Evolutionary conservation across 805 yeast genomes (phyloP).

Genomic region (Wickerhamiella siamensis): DNA sequence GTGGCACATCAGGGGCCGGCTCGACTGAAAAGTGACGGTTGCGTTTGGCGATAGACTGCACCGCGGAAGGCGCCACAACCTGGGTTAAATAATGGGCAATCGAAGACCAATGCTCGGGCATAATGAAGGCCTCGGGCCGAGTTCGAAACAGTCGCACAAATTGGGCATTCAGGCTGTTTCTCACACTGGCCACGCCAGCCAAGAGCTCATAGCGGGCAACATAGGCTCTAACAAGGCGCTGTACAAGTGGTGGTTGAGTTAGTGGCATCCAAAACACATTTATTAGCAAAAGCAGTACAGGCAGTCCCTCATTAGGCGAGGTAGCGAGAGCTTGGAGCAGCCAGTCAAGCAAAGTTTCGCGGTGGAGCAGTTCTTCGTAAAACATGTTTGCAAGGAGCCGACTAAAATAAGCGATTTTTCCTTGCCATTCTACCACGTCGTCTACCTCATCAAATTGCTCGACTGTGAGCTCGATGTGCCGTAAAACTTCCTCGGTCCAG

Average conservation of each 20-base stretch:
- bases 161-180: conserved; percentile 3
- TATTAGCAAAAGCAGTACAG: conserved; percentile 38
- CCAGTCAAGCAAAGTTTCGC: conserved; percentile 47
- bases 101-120: conserved; percentile 9
- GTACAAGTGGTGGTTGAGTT: conserved; percentile 1
- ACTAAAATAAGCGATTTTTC: conserved; percentile 43
- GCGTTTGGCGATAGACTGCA: conserved; percentile 9
- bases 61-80: not conserved
- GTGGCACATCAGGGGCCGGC: conserved; percentile 3
- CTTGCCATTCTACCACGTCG: conserved; percentile 28
- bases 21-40: conserved; percentile 12
- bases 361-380: conserved; percentile 53
- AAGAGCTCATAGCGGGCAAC: not conserved
- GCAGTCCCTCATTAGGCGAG: conserved; percentile 29
- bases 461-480: conserved; percentile 39
- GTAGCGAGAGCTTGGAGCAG: conserved; percentile 38
- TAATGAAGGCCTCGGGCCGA: conserved; percentile 7
- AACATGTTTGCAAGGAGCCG: conserved; percentile 51
- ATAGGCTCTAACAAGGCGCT: conserved; percentile 8
- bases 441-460: conserved; percentile 26
- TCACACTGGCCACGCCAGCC: not conserved
- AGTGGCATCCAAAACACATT: conserved; percentile 62
- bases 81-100: conserved; percentile 3
- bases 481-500: conserved; percentile 78
- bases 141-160: conserved; percentile 5